These are phyloP conservation scores for Sporothrix euskadiensis DNA, from an alignment of 2,329 filamentous ascomycete genomes.

Conservation along the genomic window DNA sequence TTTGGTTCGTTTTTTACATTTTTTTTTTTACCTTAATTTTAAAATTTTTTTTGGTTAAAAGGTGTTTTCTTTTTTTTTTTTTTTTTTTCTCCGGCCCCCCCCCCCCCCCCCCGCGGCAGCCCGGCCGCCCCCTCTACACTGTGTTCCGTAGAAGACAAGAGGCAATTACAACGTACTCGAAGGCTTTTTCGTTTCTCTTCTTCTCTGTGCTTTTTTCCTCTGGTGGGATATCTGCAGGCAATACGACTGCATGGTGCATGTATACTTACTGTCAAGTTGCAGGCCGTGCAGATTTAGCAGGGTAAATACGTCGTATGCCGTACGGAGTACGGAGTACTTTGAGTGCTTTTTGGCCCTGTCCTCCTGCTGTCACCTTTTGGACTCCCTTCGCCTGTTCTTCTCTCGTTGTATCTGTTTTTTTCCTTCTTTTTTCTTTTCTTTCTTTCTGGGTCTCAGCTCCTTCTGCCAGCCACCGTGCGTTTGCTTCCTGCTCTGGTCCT, in stretches of 20 bases:
- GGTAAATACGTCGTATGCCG: not conserved
- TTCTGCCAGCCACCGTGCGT: conserved; percentile 8
- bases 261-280: not conserved
- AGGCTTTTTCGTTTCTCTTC: not conserved
- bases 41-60: no score
- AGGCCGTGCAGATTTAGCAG: not conserved
- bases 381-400: not conserved
- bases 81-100: no score
- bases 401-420: not conserved
- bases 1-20: no score
- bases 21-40: no score
- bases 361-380: not conserved
- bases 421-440: not conserved
- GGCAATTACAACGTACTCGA: no score
- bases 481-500: not conserved
- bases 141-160: not conserved
- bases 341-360: not conserved
- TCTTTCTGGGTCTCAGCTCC: not conserved
- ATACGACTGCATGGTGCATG: conserved; percentile 4
- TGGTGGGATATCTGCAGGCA: not conserved
- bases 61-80: not conserved
- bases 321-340: not conserved
- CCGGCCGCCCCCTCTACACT: not conserved
- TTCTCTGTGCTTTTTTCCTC: not conserved
- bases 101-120: not conserved